A percentile compares a stretch with the other conserved stretches of the same genome.
Conservation (phyloP, 805 yeast species). For the Alloascoidea africana region DNA sequence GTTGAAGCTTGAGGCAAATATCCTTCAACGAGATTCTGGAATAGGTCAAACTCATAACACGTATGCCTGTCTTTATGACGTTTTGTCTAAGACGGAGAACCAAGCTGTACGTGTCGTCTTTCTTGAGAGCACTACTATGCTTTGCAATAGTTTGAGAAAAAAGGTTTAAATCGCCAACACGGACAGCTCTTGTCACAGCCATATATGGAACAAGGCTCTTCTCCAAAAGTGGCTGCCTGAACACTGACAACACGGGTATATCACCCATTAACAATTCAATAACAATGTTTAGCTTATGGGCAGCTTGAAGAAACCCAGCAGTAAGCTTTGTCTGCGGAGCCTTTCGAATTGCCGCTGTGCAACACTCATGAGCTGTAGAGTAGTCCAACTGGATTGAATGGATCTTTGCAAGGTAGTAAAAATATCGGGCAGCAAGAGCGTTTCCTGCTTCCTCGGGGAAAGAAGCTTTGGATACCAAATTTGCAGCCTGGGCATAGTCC, state of each 20-base stretch:
- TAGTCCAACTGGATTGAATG: constrained; percentile 87
- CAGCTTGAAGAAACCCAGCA: constrained; percentile 76
- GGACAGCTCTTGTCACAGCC: constrained; percentile 80
- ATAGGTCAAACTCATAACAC: constrained; percentile 84
- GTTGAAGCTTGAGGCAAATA: constrained; percentile 79
- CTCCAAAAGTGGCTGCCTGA: constrained; percentile 48
- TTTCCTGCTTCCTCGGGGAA: constrained; percentile 80
- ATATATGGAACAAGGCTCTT: constrained; percentile 65
- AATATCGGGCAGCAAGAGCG: constrained; percentile 82
- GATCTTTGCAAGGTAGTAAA: constrained; percentile 81
- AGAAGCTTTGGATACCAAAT: constrained; percentile 75
- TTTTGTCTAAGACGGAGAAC: constrained; percentile 87
- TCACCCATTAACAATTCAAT: constrained; percentile 94
- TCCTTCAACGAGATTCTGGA: constrained; percentile 85
- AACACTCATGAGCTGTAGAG: constrained; percentile 77
- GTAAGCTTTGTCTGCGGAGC: constrained; percentile 85
- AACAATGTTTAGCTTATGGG: constrained; percentile 74
- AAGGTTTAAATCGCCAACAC: constrained; percentile 74
- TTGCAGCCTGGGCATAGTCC: constrained; percentile 77
- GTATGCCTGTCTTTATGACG: constrained; percentile 94
- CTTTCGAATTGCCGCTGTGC: constrained; percentile 89
- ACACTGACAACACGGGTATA: constrained; percentile 76
- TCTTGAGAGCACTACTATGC: constrained; percentile 45
- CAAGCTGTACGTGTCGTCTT: constrained; percentile 71
- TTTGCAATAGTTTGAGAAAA: constrained; percentile 58